Evolutionary conservation across 2,329 filamentous ascomycete species (phyloP), one percentile per base, ranked within the genome.

Genomic region (Colletotrichum tanaceti): DNA sequence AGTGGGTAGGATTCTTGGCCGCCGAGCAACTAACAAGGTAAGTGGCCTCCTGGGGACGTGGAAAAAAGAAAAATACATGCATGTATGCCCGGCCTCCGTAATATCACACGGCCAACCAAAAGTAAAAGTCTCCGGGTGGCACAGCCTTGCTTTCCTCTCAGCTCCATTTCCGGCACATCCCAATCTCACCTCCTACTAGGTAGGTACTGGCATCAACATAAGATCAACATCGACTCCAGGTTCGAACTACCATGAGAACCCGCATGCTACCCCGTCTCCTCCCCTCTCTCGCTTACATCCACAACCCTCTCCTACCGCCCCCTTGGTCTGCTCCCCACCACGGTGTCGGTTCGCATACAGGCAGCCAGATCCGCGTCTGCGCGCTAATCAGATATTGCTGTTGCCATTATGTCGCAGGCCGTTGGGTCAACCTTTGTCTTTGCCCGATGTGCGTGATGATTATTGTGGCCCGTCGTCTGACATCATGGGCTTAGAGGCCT

Each of bases 321-420:
- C 24, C 58, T 49, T 32, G 32, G 32, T 35, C 32, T 35, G 32
- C 58, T 24, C 43, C 32, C 39, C 13, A 50, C 43, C 22, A 20
- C 20, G 50, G 32, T 35, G 20, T 59, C 38, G 63, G 50, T 49
- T 63, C 58, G 58, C 58, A 52, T 65, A 32, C 49, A 22, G 39
- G 39, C 50, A 49, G 50, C 58, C 50, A 66, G 58, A 52, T 57
- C 58, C 52, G 63, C 63, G 43, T 20, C 43, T 66, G 43, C 58
- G 44, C 58, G 50, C 32, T 35, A 35, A 35, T 35, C 32, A 35
- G 32, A 9, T 35, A 50, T 22, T 50, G 32, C 32, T n/a, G 32
- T 54, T 39, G 44, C 28, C 9, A 47, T 62, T 50, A 57, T 50
- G 64, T 66, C 44, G 46, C 38, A 39, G 39, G 11, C n/a, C 18